Conservation (phyloP, 208 protist genomes). For the Crithidia brevicula region DNA sequence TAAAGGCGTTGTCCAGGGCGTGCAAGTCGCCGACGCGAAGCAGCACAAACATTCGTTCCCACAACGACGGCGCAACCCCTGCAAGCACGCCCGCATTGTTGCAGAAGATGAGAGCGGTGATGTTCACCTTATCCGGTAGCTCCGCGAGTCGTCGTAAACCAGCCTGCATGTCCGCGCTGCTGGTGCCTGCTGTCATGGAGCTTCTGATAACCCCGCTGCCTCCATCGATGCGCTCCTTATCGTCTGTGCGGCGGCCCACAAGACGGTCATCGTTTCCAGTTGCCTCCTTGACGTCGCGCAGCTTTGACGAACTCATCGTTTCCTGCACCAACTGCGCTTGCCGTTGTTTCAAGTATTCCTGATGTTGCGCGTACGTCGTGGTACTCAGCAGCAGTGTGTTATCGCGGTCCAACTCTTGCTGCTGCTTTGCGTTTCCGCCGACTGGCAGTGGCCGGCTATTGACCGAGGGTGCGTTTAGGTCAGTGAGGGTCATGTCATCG, state of each 20-base stretch:
- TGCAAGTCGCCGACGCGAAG: slow-evolving; percentile 35
- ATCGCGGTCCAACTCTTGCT: slow-evolving; percentile 36
- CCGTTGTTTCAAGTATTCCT: slow-evolving; percentile 38
- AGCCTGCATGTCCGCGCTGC: neutral
- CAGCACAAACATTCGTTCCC: slow-evolving; percentile 66
- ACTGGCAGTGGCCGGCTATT: slow-evolving; percentile 15
- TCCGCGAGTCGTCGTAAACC: slow-evolving; percentile 10
- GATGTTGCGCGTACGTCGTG: slow-evolving; percentile 41
- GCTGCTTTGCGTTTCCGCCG: slow-evolving; percentile 7
- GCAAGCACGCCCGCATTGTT: slow-evolving; percentile 26
- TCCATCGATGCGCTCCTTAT: neutral
- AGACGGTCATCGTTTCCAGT: neutral
- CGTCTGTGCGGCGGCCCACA: neutral
- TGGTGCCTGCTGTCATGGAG: neutral
- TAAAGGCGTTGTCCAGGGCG: slow-evolving; percentile 49
- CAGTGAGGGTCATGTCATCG: slow-evolving; percentile 29
- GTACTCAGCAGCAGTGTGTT: slow-evolving; percentile 44
- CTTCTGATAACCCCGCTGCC: neutral
- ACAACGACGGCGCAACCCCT: slow-evolving; percentile 44
- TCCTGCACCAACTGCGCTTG: slow-evolving; percentile 35
- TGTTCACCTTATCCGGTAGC: slow-evolving; percentile 43
- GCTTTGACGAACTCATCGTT: slow-evolving; percentile 7
- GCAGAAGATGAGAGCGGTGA: slow-evolving; percentile 71
- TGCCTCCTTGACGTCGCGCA: neutral
- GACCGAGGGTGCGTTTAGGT: slow-evolving; percentile 20